Conservation (phyloP, 1,284 basidiomycete species). For the Ceratobasidium sp. region DNA sequence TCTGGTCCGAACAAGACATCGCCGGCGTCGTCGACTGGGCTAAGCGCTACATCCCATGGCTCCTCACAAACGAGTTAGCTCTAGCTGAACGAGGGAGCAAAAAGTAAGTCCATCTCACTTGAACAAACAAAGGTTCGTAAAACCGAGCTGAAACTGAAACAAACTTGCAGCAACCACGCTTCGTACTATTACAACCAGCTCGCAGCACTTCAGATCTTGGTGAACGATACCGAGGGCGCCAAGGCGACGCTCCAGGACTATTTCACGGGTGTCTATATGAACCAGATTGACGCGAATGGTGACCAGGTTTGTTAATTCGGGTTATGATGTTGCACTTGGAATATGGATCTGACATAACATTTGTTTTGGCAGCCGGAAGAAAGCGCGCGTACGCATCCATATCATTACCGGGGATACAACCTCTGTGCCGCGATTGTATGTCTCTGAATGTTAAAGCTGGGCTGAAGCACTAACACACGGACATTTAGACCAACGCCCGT, state of each 20-base stretch:
- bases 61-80: slow-evolving; percentile 51
- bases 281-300: slow-evolving; percentile 67
- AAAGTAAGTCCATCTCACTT: slow-evolving; percentile 47
- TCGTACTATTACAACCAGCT: slow-evolving; percentile 64
- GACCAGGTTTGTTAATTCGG: slow-evolving; percentile 61
- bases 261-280: slow-evolving; percentile 65
- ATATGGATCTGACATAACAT: not conserved
- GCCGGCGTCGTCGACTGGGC: slow-evolving; percentile 51
- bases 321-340: slow-evolving; percentile 54
- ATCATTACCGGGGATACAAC: slow-evolving; percentile 53
- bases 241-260: slow-evolving; percentile 61
- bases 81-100: slow-evolving; percentile 52
- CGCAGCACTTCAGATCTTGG: slow-evolving; percentile 65
- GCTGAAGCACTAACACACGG: not conserved
- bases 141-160: not conserved
- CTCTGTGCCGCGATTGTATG: slow-evolving; percentile 55
- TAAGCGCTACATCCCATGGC: slow-evolving; percentile 53
- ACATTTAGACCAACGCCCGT: slow-evolving; percentile 68
- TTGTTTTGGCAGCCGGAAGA: slow-evolving; percentile 62
- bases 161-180: slow-evolving; percentile 51
- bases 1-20: slow-evolving; percentile 43
- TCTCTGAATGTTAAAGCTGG: slow-evolving; percentile 7
- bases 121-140: not conserved
- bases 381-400: slow-evolving; percentile 50
- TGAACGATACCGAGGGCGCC: slow-evolving; percentile 64